These are phyloP conservation scores for Cladorrhinum sp. DNA, from an alignment of 2,329 filamentous ascomycete species.

Conservation along the genomic window DNA sequence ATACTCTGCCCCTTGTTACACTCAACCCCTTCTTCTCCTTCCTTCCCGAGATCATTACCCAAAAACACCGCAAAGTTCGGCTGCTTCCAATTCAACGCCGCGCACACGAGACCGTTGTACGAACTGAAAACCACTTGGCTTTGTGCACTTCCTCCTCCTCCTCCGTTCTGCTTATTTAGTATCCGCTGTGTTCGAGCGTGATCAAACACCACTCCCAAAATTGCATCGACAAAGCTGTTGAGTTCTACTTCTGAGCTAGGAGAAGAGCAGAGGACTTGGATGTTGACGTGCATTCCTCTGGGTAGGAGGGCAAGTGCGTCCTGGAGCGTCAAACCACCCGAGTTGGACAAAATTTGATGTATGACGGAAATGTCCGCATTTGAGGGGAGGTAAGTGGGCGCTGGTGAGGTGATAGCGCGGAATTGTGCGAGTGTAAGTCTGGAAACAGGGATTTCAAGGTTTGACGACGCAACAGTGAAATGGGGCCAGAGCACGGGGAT, in stretches of 20 bases:
- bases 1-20: constrained; percentile 64
- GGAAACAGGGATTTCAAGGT: constrained; percentile 77
- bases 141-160: constrained; percentile 67
- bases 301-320: constrained; percentile 76
- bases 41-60: constrained; percentile 78
- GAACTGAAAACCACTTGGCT: constrained; percentile 90
- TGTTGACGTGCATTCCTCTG: constrained; percentile 76
- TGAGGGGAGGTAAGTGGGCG: constrained; percentile 34
- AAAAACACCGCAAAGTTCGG: constrained; percentile 96
- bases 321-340: constrained; percentile 72
- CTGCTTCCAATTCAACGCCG: constrained; percentile 97
- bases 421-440: constrained; percentile 75
- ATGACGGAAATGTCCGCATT: constrained; percentile 59
- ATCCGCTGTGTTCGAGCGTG: constrained; percentile 68
- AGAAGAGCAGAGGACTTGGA: constrained; percentile 78
- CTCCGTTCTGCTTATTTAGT: constrained; percentile 33
- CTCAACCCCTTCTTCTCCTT: constrained; percentile 30
- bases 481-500: constrained; percentile 82
- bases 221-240: constrained; percentile 79
- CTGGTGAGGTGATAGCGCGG: constrained; percentile 47
- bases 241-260: constrained; percentile 52
- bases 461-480: constrained; percentile 74
- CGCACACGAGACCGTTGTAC: constrained; percentile 86
- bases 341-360: constrained; percentile 66
- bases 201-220: constrained; percentile 84